Percentiles rank a stretch among this genome's conserved stretches.
phyloP scores from a whole-genome alignment of 2,329 filamentous ascomycete genomes.

The Penicillium freii region DNA sequence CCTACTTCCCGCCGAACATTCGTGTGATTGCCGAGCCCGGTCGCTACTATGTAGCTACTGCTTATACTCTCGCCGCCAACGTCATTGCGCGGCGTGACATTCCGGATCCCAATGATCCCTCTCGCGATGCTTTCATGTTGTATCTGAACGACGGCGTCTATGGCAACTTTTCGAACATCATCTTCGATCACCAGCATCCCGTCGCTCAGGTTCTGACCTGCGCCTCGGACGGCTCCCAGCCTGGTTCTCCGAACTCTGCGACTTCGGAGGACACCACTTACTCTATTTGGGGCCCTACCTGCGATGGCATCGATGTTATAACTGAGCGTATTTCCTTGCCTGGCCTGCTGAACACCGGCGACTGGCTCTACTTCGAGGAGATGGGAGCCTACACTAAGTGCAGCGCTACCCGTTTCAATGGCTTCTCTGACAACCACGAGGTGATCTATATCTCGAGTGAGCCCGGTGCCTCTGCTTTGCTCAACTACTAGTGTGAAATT shows the following conservation, averaged over 20 bases:
- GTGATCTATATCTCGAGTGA: slow-evolving; percentile 95
- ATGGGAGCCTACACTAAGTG: slow-evolving; percentile 99
- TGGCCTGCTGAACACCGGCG: slow-evolving; percentile 79
- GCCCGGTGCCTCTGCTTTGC: slow-evolving; percentile 73
- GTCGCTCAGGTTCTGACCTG: slow-evolving; percentile 74
- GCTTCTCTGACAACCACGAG: slow-evolving; percentile 88
- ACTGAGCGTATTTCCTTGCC: slow-evolving; percentile 74
- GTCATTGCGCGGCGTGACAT: slow-evolving; percentile 93
- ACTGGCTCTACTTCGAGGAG: slow-evolving; percentile 98
- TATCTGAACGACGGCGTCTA: slow-evolving; percentile 98
- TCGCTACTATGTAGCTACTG: slow-evolving; percentile 89
- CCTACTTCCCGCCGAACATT: slow-evolving; percentile 79
- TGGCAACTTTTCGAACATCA: slow-evolving; percentile 98
- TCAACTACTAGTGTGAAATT: slow-evolving; percentile 47
- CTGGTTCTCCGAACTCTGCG: slow-evolving; percentile 44
- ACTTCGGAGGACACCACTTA: slow-evolving; percentile 66
- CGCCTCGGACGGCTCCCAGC: slow-evolving; percentile 60
- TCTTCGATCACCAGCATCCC: slow-evolving; percentile 96
- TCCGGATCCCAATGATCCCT: slow-evolving; percentile 58
- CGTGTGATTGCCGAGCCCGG: slow-evolving; percentile 94
- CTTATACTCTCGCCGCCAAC: slow-evolving; percentile 93
- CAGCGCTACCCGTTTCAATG: slow-evolving; percentile 96
- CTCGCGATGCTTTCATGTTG: slow-evolving; percentile 74
- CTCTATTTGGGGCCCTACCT: slow-evolving; percentile 97
- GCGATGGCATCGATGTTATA: slow-evolving; percentile 96